Evolutionary conservation across 2,329 filamentous ascomycete genomes (phyloP).

Genomic region (Ceratocystis albifundus): DNA sequence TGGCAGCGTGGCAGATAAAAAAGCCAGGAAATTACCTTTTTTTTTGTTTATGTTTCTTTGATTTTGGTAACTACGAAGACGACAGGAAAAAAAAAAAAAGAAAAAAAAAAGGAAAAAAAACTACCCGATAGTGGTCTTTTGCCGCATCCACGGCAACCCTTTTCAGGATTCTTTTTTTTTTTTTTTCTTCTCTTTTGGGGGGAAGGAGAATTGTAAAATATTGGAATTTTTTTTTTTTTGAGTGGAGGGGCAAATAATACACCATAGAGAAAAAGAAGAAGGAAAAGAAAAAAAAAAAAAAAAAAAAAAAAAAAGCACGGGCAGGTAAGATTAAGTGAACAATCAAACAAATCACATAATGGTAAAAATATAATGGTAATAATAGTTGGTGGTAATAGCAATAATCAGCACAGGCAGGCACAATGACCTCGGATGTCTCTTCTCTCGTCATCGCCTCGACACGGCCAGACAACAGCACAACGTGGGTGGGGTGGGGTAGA

Average conservation of each 20-base stretch:
- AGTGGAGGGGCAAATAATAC: background rate
- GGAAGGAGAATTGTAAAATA: too few species aligned
- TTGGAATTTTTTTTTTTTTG: background rate
- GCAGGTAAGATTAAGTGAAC: background rate
- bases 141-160: background rate
- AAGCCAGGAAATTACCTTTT: background rate
- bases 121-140: background rate
- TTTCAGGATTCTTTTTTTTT: too few species aligned
- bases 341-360: too few species aligned
- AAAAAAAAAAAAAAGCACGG: too few species aligned
- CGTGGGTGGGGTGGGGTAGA: too few species aligned
- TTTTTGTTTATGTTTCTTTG: background rate
- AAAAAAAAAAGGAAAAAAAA: too few species aligned
- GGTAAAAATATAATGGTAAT: background rate
- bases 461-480: too few species aligned
- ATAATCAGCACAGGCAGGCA: too few species aligned
- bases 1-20: too few species aligned
- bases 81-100: background rate
- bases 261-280: background rate
- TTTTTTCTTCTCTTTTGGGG: background rate
- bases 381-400: too few species aligned
- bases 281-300: background rate
- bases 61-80: background rate
- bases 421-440: too few species aligned
- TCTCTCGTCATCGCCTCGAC: too few species aligned